A percentile compares a stretch with the other conserved stretches of the same genome.
Conservation (phyloP, 2,329 filamentous ascomycete genomes). For the Paraconiothyrium brasiliense region DNA sequence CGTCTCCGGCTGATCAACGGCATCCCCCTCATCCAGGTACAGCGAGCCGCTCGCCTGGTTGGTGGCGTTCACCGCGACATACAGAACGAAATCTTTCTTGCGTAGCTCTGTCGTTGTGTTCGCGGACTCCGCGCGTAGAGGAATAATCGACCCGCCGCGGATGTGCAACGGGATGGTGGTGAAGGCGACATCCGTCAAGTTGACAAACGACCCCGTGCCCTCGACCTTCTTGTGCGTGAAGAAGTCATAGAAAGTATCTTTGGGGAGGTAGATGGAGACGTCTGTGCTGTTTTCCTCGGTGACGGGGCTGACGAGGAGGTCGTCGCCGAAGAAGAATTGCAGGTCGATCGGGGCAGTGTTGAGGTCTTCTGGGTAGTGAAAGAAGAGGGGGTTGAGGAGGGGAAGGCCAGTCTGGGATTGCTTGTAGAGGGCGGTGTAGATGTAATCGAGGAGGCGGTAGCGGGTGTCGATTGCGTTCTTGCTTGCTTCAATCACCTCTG, state of each 20-base stretch:
- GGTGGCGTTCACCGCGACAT: slow-evolving; percentile 71
- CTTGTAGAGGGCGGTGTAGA: slow-evolving; percentile 74
- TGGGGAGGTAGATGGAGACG: slow-evolving; percentile 65
- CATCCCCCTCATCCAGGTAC: slow-evolving; percentile 81
- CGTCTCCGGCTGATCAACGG: slow-evolving; percentile 65
- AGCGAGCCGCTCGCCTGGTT: slow-evolving; percentile 73
- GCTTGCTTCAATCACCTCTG: slow-evolving; percentile 68
- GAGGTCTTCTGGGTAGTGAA: slow-evolving; percentile 68
- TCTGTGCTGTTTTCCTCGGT: slow-evolving; percentile 61
- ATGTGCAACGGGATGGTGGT: slow-evolving; percentile 71
- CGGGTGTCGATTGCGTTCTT: slow-evolving; percentile 73
- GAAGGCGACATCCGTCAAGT: slow-evolving; percentile 58
- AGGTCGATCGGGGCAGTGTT: slow-evolving; percentile 61
- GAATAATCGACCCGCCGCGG: slow-evolving; percentile 70
- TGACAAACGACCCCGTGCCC: slow-evolving; percentile 57
- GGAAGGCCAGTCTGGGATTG: slow-evolving; percentile 70
- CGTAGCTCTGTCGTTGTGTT: slow-evolving; percentile 72
- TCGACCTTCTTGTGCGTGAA: slow-evolving; percentile 61
- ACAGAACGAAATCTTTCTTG: slow-evolving; percentile 73
- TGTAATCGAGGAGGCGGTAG: slow-evolving; percentile 78
- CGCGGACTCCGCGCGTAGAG: slow-evolving; percentile 63
- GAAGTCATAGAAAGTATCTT: slow-evolving; percentile 69
- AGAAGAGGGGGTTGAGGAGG: slow-evolving; percentile 74
- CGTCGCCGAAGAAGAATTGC: slow-evolving; percentile 68
- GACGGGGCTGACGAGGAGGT: slow-evolving; percentile 66